Evolutionary conservation across 495 filamentous ascomycete genomes (phyloP), one percentile per base, ranked within the genome.

Genomic region (Lasiosphaeris hirsuta): DNA sequence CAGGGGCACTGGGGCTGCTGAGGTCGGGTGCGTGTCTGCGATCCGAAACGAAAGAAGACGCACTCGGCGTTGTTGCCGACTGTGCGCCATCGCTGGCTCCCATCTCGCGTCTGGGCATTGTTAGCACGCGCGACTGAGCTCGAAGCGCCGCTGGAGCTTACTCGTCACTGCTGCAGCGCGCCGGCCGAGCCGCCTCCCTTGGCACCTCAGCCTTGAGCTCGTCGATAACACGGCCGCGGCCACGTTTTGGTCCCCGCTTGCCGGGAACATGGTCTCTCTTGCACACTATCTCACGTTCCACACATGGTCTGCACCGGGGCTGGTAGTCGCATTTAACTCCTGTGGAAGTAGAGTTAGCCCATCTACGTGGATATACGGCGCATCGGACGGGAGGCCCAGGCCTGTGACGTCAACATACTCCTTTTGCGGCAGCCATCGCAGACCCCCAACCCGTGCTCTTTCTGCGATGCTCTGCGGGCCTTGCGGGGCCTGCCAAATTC

Each of bases 191-290:
- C 23, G 53, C 62, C 4, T 51, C 49, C 14, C 5, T 30, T 2
- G 23, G 23, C 5, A 5, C 23, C 5, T 30, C 23, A 5, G 63
- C 69, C 19, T 69, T 49, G 4, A 73, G 55, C 58, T 66, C 62
- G 59, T 71, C 63, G 38, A 73, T 70, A 1, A 73, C 67, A 53
- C 64, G 58, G 5, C 70, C 70, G 53, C 58, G 66, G 17, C 70
- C 70, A 15, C 60, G 60, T 50, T 72, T 73, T 1, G 71, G 71
- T 33, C 69, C 71, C 33, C 69, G 56, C 50, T 66, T 70, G 14
- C 65, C 61, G 2, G 69, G 71, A n/a, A 72, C 63, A 58, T 73
- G 69, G 7, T 72, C 66, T 40, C 71, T 63, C 59, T 67, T 73
- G 60, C 71, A 73, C 34, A 42, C 44, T 46, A 73, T 52, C 5